Percentiles rank a stretch among this genome's conserved stretches.
These are phyloP conservation scores for Claviceps purpurea DNA, from an alignment of 2,329 filamentous ascomycete species.

Conservation along the genomic window DNA sequence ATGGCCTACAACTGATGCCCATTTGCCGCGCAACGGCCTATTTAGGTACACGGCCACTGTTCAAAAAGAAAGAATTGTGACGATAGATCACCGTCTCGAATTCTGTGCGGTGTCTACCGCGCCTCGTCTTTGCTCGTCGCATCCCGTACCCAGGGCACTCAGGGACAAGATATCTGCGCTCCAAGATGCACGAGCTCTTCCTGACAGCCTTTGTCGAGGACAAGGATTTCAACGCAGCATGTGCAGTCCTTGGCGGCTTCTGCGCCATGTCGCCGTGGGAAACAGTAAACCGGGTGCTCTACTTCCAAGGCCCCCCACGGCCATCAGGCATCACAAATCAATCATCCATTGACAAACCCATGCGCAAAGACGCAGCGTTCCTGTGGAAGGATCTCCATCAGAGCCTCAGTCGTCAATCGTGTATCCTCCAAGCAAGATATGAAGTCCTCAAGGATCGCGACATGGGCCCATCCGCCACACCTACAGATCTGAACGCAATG, in stretches of 20 bases:
- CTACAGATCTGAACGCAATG: conserved; percentile 27
- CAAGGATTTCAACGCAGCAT: conserved; percentile 33
- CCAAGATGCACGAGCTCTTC: conserved; percentile 45
- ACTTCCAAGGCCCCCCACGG: conserved; percentile 35
- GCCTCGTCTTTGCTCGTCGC: background rate
- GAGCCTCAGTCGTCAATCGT: conserved; percentile 42
- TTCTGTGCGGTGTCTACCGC: background rate
- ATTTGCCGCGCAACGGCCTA: background rate
- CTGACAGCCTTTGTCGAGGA: conserved; percentile 39
- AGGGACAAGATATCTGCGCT: background rate
- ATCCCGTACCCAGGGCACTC: background rate
- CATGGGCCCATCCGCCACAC: conserved; percentile 24
- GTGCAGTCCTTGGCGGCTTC: conserved; percentile 41
- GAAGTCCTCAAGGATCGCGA: conserved; percentile 35
- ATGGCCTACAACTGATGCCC: background rate
- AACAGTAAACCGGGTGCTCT: conserved; percentile 36
- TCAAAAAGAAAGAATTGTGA: background rate
- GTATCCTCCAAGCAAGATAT: conserved; percentile 41
- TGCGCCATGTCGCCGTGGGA: conserved; percentile 42
- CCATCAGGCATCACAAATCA: conserved; percentile 32
- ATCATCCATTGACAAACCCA: conserved; percentile 23
- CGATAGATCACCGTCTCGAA: background rate
- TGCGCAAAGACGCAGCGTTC: conserved; percentile 22
- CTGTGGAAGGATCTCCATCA: conserved; percentile 42
- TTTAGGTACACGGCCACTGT: background rate